phyloP scores from a whole-genome alignment of 257 asterid genomes.

The Handroanthus guayacan region DNA sequence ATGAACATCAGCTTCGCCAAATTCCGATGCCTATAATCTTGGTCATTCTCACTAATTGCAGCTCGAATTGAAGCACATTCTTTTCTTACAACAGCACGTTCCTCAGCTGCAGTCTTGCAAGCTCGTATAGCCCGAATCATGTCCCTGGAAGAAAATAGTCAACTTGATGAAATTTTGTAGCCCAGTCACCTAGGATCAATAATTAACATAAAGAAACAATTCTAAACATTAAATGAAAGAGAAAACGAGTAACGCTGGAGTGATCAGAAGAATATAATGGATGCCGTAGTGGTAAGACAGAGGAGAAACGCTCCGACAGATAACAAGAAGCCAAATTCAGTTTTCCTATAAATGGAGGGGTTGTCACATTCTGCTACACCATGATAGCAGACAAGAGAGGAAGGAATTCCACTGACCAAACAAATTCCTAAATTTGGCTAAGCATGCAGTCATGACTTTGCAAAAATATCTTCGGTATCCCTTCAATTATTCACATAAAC shows the following conservation, averaged over 20 bases:
- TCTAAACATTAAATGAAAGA: background rate
- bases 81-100: conserved; percentile 90
- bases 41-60: conserved; percentile 85
- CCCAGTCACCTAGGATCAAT: background rate
- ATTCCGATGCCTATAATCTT: conserved; percentile 86
- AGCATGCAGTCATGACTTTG: background rate
- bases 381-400: background rate
- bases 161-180: conserved; percentile 8
- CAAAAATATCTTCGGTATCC: background rate
- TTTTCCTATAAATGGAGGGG: background rate
- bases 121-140: conserved; percentile 93
- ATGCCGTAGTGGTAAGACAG: conserved; percentile 26
- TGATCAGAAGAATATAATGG: background rate
- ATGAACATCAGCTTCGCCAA: conserved; percentile 95
- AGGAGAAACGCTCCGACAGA: background rate
- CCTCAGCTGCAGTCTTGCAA: conserved; percentile 96
- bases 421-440: background rate
- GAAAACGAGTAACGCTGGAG: background rate
- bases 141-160: conserved; percentile 68
- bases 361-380: conserved; percentile 7
- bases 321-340: background rate
- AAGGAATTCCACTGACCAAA: background rate
- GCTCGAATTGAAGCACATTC: conserved; percentile 96
- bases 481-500: background rate
- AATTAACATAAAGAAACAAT: conserved; percentile 28